These are phyloP conservation scores for Cyclotella sp. DNA, from an alignment of 108 stramenopile genomes.

Conservation along the genomic window DNA sequence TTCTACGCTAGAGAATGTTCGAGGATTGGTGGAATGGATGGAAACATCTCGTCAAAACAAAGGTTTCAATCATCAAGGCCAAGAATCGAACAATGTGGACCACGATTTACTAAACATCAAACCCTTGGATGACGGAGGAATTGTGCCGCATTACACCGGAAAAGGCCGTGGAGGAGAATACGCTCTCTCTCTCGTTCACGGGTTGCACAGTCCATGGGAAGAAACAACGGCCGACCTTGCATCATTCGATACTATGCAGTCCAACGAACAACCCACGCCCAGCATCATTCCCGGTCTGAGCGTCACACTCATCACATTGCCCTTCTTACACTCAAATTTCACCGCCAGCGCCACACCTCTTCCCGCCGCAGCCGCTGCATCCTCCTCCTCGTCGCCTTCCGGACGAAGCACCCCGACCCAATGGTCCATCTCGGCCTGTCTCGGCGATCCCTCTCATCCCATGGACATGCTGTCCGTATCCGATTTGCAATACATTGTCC, in stretches of 20 bases:
- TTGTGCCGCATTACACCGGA: conserved; percentile 64
- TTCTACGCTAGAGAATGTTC: conserved; percentile 61
- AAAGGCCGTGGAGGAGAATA: conserved; percentile 62
- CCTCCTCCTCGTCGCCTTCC: neutral
- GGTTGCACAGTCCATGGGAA: conserved; percentile 29
- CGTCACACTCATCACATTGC: conserved; percentile 57
- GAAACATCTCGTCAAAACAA: conserved; percentile 19
- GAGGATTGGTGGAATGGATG: conserved; percentile 42
- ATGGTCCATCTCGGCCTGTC: conserved; percentile 61
- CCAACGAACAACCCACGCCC: neutral
- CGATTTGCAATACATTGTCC: conserved; percentile 57
- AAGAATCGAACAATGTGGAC: conserved; percentile 13
- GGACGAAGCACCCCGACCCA: conserved; percentile 45
- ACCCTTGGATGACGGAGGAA: conserved; percentile 69
- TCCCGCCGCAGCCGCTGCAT: conserved; percentile 17
- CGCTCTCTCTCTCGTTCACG: conserved; percentile 28
- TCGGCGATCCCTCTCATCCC: conserved; percentile 50
- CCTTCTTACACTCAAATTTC: conserved; percentile 68
- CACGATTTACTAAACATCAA: conserved; percentile 33
- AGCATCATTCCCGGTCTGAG: conserved; percentile 44
- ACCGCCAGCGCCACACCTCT: conserved; percentile 58
- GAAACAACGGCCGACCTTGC: neutral
- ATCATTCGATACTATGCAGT: neutral
- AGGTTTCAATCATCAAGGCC: neutral
- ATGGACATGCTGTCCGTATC: conserved; percentile 63